A percentile compares a stretch with the other conserved stretches of the same genome.
Evolutionary conservation across 305 asterid genomes (phyloP).

Genomic region (Stenogyne calaminthoides): DNA sequence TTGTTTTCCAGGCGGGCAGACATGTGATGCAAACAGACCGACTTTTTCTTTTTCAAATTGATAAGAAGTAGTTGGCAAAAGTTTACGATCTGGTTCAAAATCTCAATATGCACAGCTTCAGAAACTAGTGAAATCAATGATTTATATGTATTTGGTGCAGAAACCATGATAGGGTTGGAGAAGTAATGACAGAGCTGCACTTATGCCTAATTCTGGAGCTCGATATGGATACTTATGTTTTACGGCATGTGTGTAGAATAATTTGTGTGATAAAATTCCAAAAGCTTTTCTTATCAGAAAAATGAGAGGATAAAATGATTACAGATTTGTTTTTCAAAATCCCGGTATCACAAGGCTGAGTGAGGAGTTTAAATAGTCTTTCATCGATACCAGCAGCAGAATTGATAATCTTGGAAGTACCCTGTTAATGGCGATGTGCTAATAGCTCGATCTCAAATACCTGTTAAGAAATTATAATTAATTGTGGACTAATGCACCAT

Average conservation of each 20-base stretch:
- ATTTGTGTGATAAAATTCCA: slow-evolving; percentile 49
- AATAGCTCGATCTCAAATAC: slow-evolving; percentile 75
- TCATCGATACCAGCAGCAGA: slow-evolving; percentile 43
- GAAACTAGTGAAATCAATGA: slow-evolving; percentile 65
- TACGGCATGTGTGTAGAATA: slow-evolving; percentile 44
- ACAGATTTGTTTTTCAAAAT: slow-evolving; percentile 59
- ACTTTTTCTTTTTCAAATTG: slow-evolving; percentile 75
- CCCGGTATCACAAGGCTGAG: slow-evolving; percentile 50
- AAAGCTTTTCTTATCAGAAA: slow-evolving; percentile 51
- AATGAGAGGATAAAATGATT: slow-evolving; percentile 64
- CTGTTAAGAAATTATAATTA: slow-evolving; percentile 45
- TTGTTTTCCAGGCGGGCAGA: slow-evolving; percentile 45
- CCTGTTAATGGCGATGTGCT: slow-evolving; percentile 53
- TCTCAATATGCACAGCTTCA: slow-evolving; percentile 47
- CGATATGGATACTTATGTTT: slow-evolving; percentile 37
- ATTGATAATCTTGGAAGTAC: slow-evolving; percentile 47
- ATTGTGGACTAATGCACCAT: slow-evolving; percentile 12
- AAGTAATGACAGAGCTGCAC: slow-evolving; percentile 63
- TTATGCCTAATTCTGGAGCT: slow-evolving; percentile 57
- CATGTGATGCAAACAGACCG: slow-evolving; percentile 63
- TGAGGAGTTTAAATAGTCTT: slow-evolving; percentile 36
- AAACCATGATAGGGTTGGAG: slow-evolving; percentile 57
- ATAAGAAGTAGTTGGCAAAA: slow-evolving; percentile 50
- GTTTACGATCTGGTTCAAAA: slow-evolving; percentile 46
- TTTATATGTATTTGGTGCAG: slow-evolving; percentile 72